Evolutionary conservation across 345 rosid species (phyloP), one percentile per base, ranked within the genome.

Genomic region (Mallotus nudiflorus): DNA sequence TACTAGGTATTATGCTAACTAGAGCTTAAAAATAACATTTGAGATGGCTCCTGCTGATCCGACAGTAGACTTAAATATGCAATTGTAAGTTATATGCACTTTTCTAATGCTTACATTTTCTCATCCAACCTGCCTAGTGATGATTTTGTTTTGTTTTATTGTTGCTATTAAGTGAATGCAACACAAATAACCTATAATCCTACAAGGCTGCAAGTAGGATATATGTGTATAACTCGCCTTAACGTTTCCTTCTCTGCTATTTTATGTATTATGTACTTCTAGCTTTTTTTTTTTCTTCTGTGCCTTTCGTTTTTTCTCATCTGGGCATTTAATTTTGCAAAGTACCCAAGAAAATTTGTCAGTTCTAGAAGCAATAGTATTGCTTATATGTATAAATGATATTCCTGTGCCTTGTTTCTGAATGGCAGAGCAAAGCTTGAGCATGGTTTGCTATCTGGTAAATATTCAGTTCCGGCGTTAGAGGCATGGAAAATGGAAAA

Each of bases 341-440:
- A 61, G 18, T 28, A 35, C 50, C 65, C n/a, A 25, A 57, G 28
- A 25, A 24, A 62, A 15, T 40, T 40, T 61, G 2, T 20, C 16
- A 44, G 14, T 27, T 64, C 28, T 29, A 53, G 27, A 25, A 14
- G 15, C 27, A 49, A 25, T 46, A 14, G 25, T 3, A 15, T 56
- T 56, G 50, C 13, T 48, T 19, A 62, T 55, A 40, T 63, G 29
- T 37, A 22, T 66, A n/a, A n/a, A n/a, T n/a, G n/a, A n/a, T n/a
- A n/a, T n/a, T n/a, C n/a, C n/a, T n/a, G n/a, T n/a, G n/a, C n/a
- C n/a, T n/a, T n/a, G n/a, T n/a, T n/a, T n/a, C n/a, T n/a, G n/a
- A n/a, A n/a, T n/a, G n/a, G n/a, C 88, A 95, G 98, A 82, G 86
- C 96, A 79, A 95, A 95, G 80, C 89, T 95, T 76, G 99, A 85